Evolutionary conservation across 2,329 filamentous ascomycete genomes (phyloP).

Genomic region (Myriangium duriaei): DNA sequence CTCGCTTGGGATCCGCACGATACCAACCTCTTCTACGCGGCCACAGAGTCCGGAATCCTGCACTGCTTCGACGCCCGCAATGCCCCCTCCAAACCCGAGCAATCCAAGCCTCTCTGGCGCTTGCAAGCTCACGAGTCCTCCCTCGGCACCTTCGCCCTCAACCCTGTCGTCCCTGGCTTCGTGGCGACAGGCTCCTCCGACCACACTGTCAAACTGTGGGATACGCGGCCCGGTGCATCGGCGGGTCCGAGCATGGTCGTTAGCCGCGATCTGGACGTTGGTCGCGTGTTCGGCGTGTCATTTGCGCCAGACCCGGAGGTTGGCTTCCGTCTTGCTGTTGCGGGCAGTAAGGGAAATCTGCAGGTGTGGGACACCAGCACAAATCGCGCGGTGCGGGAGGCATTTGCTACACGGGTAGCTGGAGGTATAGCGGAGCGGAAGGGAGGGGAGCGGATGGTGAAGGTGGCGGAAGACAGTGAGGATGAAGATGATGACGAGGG

Average conservation of each 20-base stretch:
- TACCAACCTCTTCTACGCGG: conserved; percentile 81
- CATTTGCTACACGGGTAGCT: conserved; percentile 62
- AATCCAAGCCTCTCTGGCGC: conserved; percentile 81
- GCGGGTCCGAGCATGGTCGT: conserved; percentile 68
- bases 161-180: conserved; percentile 78
- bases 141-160: conserved; percentile 85
- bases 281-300: conserved; percentile 80
- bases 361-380: conserved; percentile 97
- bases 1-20: conserved; percentile 90
- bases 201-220: conserved; percentile 95
- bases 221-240: conserved; percentile 51
- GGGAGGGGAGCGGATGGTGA: conserved; percentile 61
- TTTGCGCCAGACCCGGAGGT: conserved; percentile 89
- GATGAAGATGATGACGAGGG: conserved; percentile 7
- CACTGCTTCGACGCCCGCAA: conserved; percentile 84
- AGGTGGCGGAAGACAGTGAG: conserved; percentile 5
- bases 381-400: conserved; percentile 71
- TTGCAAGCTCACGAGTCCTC: conserved; percentile 91
- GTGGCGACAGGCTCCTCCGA: conserved; percentile 89
- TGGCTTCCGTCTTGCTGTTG: conserved; percentile 82
- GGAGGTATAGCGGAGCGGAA: conserved; percentile 39
- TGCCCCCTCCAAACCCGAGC: conserved; percentile 56
- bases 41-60: conserved; percentile 81
- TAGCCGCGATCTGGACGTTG: conserved; percentile 80
- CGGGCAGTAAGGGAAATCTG: conserved; percentile 83